Conservation (phyloP, 2,329 filamentous ascomycete species). For the Capronia epimyces region DNA sequence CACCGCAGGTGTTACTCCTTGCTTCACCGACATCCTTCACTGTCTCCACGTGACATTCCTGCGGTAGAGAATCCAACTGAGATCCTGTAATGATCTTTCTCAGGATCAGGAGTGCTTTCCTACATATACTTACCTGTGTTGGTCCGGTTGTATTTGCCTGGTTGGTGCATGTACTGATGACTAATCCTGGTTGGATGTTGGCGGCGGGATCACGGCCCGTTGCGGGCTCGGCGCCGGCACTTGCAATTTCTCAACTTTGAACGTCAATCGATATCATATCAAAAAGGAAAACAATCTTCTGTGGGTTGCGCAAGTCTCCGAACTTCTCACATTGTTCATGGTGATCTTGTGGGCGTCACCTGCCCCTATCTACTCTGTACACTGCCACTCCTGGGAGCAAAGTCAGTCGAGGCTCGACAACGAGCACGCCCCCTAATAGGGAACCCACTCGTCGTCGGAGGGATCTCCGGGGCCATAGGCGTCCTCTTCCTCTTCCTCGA, state of each 20-base stretch:
- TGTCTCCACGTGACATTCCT: too few species aligned
- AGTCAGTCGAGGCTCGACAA: not conserved
- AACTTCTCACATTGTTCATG: not conserved
- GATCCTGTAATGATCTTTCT: not conserved
- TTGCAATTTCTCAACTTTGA: not conserved
- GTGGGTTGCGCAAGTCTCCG: not conserved
- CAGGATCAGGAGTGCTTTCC: too few species aligned
- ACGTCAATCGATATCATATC: not conserved
- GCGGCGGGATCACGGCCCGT: not conserved
- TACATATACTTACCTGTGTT: too few species aligned
- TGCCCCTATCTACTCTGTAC: constrained; percentile 2
- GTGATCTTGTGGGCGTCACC: not conserved
- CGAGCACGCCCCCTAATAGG: not conserved
- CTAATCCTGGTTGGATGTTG: not conserved
- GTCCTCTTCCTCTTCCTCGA: too few species aligned
- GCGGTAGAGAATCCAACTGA: too few species aligned
- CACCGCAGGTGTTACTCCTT: too few species aligned
- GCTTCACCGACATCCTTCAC: too few species aligned
- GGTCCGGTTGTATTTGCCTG: not conserved
- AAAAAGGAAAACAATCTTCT: not conserved
- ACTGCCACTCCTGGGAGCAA: not conserved
- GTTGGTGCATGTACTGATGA: too few species aligned
- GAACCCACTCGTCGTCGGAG: not conserved
- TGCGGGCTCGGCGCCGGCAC: not conserved
- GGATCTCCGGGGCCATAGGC: not conserved